phyloP scores from a whole-genome alignment of 1,284 basidiomycete species.

The Rugosomyces carneus region DNA sequence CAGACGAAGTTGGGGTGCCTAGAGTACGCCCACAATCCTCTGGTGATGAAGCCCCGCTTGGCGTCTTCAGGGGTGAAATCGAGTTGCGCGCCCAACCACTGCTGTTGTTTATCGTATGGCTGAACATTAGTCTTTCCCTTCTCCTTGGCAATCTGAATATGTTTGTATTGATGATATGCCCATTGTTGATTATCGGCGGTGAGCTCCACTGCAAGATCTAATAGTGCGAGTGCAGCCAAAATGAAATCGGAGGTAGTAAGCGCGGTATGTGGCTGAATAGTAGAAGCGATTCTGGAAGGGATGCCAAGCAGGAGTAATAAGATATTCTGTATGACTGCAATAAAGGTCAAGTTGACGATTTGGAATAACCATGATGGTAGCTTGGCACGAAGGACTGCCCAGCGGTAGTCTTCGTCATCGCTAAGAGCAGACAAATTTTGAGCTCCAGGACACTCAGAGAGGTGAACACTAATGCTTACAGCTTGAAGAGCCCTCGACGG shows the following conservation, averaged over 20 bases:
- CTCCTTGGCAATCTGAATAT: slow-evolving; percentile 31
- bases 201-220: slow-evolving; percentile 67
- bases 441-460: neutral
- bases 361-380: slow-evolving; percentile 72
- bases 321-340: slow-evolving; percentile 74
- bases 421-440: slow-evolving; percentile 21
- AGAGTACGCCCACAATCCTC: slow-evolving; percentile 80
- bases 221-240: slow-evolving; percentile 54
- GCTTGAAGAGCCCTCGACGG: slow-evolving; percentile 76
- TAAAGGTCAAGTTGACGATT: slow-evolving; percentile 76
- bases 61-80: slow-evolving; percentile 63
- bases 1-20: slow-evolving; percentile 91
- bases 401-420: slow-evolving; percentile 87
- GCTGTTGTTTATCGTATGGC: slow-evolving; percentile 35
- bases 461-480: slow-evolving; percentile 35
- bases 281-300: slow-evolving; percentile 52
- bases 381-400: slow-evolving; percentile 69
- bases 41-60: slow-evolving; percentile 79
- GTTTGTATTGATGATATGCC: slow-evolving; percentile 79
- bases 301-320: slow-evolving; percentile 72
- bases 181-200: slow-evolving; percentile 89
- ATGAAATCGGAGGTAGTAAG: slow-evolving; percentile 61
- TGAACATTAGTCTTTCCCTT: slow-evolving; percentile 25
- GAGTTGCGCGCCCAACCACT: slow-evolving; percentile 63
- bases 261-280: slow-evolving; percentile 45